A percentile compares a stretch with the other conserved stretches of the same genome.
Conservation (phyloP, 164 flowering plant genomes). For the Pachysandra terminalis region DNA sequence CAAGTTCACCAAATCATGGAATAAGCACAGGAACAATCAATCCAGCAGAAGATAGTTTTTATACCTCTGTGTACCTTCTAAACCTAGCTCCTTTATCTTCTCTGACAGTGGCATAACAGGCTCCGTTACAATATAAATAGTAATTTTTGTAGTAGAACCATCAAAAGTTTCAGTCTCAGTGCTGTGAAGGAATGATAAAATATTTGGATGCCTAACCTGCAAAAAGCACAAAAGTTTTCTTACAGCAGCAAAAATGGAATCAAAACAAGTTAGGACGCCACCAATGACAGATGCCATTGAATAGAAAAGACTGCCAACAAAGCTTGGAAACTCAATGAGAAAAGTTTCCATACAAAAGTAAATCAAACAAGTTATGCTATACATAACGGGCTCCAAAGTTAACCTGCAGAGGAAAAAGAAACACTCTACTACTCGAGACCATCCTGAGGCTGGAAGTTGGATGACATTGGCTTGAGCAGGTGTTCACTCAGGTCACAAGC, state of each 20-base stretch:
- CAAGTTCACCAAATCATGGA: background rate
- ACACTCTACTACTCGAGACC: too few species aligned
- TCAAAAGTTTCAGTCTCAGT: conserved; percentile 80
- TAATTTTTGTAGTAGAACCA: conserved; percentile 62
- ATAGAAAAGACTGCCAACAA: background rate
- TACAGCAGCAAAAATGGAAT: background rate
- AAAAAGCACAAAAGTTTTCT: conserved; percentile 17
- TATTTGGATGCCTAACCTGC: conserved; percentile 98
- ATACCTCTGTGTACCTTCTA: conserved; percentile 92
- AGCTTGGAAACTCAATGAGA: background rate
- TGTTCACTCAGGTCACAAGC: too few species aligned
- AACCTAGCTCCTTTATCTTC: conserved; percentile 90
- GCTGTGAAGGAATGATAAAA: conserved; percentile 90
- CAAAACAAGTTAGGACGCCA: background rate
- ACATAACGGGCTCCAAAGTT: too few species aligned
- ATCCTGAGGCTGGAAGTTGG: too few species aligned
- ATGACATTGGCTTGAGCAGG: too few species aligned
- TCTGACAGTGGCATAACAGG: conserved; percentile 94
- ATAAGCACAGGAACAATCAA: background rate
- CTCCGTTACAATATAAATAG: conserved; percentile 94
- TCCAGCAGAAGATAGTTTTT: background rate
- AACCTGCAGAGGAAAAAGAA: too few species aligned
- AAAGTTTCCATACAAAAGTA: too few species aligned
- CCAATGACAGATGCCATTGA: background rate
- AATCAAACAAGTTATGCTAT: too few species aligned